These are phyloP conservation scores for Alternaria postmessia DNA, from an alignment of 2,329 filamentous ascomycete species.

Conservation along the genomic window DNA sequence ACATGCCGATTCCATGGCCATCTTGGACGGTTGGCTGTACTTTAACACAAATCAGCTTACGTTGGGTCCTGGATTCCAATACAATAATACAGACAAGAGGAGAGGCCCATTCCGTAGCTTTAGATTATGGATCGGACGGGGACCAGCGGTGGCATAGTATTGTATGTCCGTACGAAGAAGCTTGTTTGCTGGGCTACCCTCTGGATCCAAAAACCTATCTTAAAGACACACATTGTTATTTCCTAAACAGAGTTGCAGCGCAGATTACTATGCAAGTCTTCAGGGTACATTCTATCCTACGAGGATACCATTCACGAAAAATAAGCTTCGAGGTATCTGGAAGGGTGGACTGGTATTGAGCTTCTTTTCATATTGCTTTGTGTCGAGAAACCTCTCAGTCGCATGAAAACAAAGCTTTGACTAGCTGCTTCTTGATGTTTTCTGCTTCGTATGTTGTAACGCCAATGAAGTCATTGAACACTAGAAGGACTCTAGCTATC, in stretches of 20 bases:
- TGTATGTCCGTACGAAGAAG: background rate
- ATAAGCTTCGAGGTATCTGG: too few relatives aligned
- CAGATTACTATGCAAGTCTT: too few relatives aligned
- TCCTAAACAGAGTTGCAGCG: too few relatives aligned
- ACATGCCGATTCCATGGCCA: slow-evolving; percentile 54
- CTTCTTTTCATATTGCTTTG: background rate
- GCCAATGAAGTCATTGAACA: too few relatives aligned
- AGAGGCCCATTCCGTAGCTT: slow-evolving; percentile 50
- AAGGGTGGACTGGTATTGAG: background rate
- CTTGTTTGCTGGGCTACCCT: background rate
- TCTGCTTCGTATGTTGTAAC: background rate
- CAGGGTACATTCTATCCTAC: too few relatives aligned
- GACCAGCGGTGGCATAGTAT: slow-evolving; percentile 42
- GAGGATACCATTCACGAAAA: too few relatives aligned
- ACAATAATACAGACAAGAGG: slow-evolving; percentile 51
- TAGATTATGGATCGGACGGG: slow-evolving; percentile 47
- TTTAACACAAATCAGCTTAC: slow-evolving; percentile 55
- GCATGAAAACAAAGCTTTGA: background rate
- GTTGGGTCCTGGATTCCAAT: slow-evolving; percentile 48
- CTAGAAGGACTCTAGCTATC: background rate
- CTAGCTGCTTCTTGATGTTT: background rate
- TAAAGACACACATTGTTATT: too few relatives aligned
- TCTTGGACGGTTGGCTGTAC: slow-evolving; percentile 54
- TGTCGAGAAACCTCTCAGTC: background rate
- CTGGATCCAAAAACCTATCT: background rate